Evolutionary conservation across 2,329 filamentous ascomycete species (phyloP), one percentile per base, ranked within the genome.

Genomic region (Metarhizium album): DNA sequence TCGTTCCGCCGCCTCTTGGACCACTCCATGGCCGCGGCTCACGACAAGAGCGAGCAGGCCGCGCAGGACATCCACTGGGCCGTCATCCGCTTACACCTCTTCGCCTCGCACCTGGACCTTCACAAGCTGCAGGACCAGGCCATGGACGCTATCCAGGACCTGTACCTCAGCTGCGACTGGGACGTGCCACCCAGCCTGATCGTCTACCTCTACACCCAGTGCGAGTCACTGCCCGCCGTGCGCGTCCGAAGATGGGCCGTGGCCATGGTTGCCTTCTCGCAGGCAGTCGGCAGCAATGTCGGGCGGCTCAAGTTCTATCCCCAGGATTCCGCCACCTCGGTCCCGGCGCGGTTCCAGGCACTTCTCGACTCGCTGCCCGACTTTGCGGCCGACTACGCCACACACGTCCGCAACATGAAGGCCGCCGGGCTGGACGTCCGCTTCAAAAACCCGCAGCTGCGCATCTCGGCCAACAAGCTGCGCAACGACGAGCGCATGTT

Each of bases 381-480:
- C 49, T 73, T 81, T 48, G 62, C 62, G 48, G 64, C 66, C 50
- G 77, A 81, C 59, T 80, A 79, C 61, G 62, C 65, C 37, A 67
- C 67, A 45, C 78, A 82, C 60, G 63, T 76, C 45, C 63, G 65
- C 58, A 79, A 78, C 64, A 78, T 80, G 70, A 63, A 64, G 42
- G 65, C 66, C 52, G 75, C 72, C 53, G 67, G 72, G 23, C 71
- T 78, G 48, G 71, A 80, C 55, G 64, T 75, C 37, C 69, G 73
- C 57, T 70, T 78, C 65, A 82, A 82, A 70, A 81, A 81, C 65
- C 78, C 78, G 14, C 78, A 80, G 64, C 72, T 81, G 22, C 71
- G 78, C 54, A 72, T 82, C 48, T 74, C 75, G 14, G 74, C 72
- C 55, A 81, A 81, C 66, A 67, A 69, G 50, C 67, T 81, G 22